Percentiles rank a stretch among this genome's conserved stretches.
Evolutionary conservation across 2,329 filamentous ascomycete genomes (phyloP).

Genomic region (Knoxdaviesia capensis): DNA sequence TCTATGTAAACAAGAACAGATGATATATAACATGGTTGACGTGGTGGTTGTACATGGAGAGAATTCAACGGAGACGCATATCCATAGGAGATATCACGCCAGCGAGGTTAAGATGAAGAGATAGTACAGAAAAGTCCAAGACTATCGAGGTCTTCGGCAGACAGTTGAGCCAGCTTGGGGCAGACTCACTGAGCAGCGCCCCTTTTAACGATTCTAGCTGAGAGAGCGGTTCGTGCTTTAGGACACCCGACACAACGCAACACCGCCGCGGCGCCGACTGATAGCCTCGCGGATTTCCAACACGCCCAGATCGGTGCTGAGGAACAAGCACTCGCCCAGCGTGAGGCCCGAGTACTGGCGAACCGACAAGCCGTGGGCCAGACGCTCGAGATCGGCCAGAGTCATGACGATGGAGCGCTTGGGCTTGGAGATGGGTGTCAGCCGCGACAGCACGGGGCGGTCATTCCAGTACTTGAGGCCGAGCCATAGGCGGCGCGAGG

Average conservation of each 20-base stretch:
- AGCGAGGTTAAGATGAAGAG: too few species aligned
- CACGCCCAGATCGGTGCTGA: conserved; percentile 59
- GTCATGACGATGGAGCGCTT: conserved; percentile 51
- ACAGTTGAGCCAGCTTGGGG: too few species aligned
- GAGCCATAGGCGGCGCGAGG: conserved; percentile 62
- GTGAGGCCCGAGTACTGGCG: conserved; percentile 50
- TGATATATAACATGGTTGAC: too few species aligned
- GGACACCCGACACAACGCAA: conserved; percentile 53
- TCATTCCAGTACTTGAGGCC: conserved; percentile 81
- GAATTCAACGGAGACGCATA: too few species aligned
- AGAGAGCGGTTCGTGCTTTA: conserved; percentile 8
- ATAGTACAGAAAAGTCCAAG: too few species aligned
- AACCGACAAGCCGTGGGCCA: conserved; percentile 48
- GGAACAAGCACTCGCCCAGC: conserved; percentile 65
- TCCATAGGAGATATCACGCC: too few species aligned
- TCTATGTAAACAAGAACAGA: too few species aligned
- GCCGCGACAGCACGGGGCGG: conserved; percentile 51
- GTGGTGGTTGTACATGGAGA: too few species aligned
- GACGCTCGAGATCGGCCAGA: conserved; percentile 35
- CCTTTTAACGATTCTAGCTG: too few species aligned
- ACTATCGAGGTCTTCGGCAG: too few species aligned
- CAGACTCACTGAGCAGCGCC: too few species aligned
- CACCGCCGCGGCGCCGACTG: conserved; percentile 59
- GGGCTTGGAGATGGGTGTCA: conserved; percentile 51
- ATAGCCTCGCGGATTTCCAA: conserved; percentile 70